Conservation (phyloP, 1,284 basidiomycete species). For the Fomitopsis schrenkii region DNA sequence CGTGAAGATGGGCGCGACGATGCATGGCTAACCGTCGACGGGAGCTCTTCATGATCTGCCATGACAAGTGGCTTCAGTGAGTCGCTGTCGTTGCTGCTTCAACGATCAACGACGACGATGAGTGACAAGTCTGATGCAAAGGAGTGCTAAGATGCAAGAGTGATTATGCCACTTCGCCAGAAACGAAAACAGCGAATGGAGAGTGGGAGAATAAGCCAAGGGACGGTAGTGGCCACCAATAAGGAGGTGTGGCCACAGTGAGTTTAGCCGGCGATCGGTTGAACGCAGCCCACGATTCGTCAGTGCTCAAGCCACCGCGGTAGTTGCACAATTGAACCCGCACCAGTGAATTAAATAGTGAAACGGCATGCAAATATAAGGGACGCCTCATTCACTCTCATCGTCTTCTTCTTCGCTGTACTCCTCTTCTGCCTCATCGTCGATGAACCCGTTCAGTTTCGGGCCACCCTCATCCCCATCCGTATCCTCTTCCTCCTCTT, state of each 20-base stretch:
- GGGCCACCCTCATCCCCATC: constrained; percentile 4
- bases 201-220: not conserved
- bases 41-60: not conserved
- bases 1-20: not conserved
- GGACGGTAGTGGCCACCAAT: not conserved
- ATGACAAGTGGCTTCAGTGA: not conserved
- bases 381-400: constrained; percentile 34
- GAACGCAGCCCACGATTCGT: not conserved
- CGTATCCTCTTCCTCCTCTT: constrained; percentile 45
- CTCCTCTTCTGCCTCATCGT: constrained; percentile 47
- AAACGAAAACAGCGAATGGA: not conserved
- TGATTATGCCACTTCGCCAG: not conserved
- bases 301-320: not conserved
- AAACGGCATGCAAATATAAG: not conserved
- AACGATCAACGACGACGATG: too few relatives aligned
- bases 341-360: not conserved
- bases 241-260: not conserved
- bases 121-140: not conserved
- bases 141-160: not conserved
- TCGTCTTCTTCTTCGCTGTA: constrained; percentile 55
- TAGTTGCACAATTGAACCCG: not conserved
- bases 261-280: not conserved
- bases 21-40: not conserved
- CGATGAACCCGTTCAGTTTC: constrained; percentile 15
- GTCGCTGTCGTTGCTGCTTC: too few relatives aligned